Evolutionary conservation across 495 filamentous ascomycete genomes (phyloP), one percentile per base, ranked within the genome.

Genomic region (Recurvomyces mirabilis): DNA sequence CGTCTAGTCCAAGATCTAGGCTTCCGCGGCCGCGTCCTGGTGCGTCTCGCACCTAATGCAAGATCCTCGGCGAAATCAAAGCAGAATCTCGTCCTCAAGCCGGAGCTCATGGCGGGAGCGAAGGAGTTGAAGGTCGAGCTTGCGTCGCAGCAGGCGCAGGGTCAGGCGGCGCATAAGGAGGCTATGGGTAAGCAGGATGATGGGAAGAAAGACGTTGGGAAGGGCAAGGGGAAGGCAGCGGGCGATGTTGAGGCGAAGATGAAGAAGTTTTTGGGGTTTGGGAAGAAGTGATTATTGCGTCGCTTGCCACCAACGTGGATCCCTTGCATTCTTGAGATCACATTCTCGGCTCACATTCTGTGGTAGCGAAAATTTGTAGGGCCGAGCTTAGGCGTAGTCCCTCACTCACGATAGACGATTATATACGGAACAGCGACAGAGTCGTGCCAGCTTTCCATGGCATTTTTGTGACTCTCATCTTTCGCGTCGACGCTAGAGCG

Each of bases 1-100:
- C 71, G 65, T n/a, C 60, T 98, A 25, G 83, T 94, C 43, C 68
- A 72, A 40, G 77, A 82, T 43, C 71, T 93, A 38, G 69, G 77
- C 3, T 71, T 95, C 48, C 69, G 65, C 37, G 76, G 79, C 2
- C 68, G 75, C 10, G 78, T 85, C 22, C 63, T 93, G 18, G 68
- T 96, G 23, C 87, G 83, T 41, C 77, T 95, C 30, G 73, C 78
- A 32, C 72, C 80, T 6, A 58, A 50, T 7, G 78, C 68, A 12
- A 61, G 65, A 14, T 47, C 49, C 1, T 63, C 65, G 19, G 69
- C 67, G 20, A n/a, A 29, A 29, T 7, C 26, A 29, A 68, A 68
- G 43, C 67, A 65, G 43, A 50, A 56, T n/a, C 54, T 60, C 38
- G 54, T 83, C 26, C 59, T 93, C 21, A 89, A 82, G 56, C 64